Base-by-base conservation (phyloP, 2,329 filamentous ascomycete genomes). In the Arthrobotrys musiformis region DNA sequence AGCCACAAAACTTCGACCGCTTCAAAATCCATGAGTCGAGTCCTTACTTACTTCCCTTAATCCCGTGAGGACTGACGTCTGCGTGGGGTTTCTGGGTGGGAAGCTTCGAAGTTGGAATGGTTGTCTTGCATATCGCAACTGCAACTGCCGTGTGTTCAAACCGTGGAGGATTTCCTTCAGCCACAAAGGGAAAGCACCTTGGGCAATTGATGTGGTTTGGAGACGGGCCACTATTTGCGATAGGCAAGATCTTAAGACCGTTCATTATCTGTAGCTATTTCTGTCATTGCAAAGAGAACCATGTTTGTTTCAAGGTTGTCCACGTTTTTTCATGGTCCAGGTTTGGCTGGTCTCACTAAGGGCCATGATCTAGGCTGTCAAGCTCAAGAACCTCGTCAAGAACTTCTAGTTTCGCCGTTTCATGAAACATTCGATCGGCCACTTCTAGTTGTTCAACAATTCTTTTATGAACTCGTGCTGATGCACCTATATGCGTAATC, bases 381-480 rank as follows among this genome's bases (percentile, higher is more conserved):
- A 35, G 15, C 17, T 33, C 28, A 54, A 67, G 30, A 40, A 26
- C 40, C 56, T 37, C 33, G 42, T 46, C 22, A 56, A 56, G 37
- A 56, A 33, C 66, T 46, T 63, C 19, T 19, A 19, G 5, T 42
- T 30, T 56, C 44, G 52, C 70, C 62, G 70, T 68, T 69, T 75
- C 70, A 50, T 75, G 70, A 75, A 69, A 75, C 63, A 64, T 58
- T 28, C 28, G 63, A 68, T 56, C 70, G 37, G 26, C 46, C 50
- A 30, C 5, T 75, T 37, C 11, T 44, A 26, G 8, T 24, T 50
- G 17, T 52, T 35, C 24, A 52, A 19, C 8, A 19, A 42, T 42
- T 19, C 17, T 17, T 19, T 42, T 17, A 42, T 19, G 26, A 19
- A n/a, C 19, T 60, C 22, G 28, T 40, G 33, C n/a, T 52, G 48